Conservation (phyloP, 768 basidiomycete species). For the Mrakia frigida region DNA sequence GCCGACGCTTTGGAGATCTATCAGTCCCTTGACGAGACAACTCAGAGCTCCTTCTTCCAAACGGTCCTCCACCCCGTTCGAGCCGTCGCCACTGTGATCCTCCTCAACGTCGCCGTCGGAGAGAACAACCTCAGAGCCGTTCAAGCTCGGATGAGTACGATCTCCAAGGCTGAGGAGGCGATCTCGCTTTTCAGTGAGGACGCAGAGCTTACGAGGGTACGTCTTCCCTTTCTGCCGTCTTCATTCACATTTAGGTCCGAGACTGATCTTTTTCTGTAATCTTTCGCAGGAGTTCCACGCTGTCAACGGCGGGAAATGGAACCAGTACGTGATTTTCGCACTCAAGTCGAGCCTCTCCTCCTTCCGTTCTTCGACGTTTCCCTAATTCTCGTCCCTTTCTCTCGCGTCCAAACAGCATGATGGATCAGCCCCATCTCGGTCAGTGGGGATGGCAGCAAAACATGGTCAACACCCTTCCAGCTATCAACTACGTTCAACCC, state of each 20-base stretch:
- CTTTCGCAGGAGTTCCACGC: slow-evolving; percentile 59
- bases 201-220: slow-evolving; percentile 45
- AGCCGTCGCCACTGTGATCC: slow-evolving; percentile 50
- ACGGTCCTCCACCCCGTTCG: slow-evolving; percentile 63
- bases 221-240: not conserved
- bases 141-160: slow-evolving; percentile 61
- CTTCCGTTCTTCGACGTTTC: slow-evolving; percentile 11
- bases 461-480: slow-evolving; percentile 54
- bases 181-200: slow-evolving; percentile 59
- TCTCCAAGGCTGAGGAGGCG: slow-evolving; percentile 55
- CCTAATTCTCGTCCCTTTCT: slow-evolving; percentile 24
- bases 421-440: slow-evolving; percentile 65
- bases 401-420: slow-evolving; percentile 55
- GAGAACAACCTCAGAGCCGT: slow-evolving; percentile 58
- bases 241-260: not conserved
- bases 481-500: slow-evolving; percentile 43
- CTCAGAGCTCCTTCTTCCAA: slow-evolving; percentile 63
- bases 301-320: slow-evolving; percentile 61
- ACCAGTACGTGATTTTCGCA: slow-evolving; percentile 49
- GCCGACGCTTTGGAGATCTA: slow-evolving; percentile 53
- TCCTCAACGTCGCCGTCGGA: slow-evolving; percentile 43
- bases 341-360: not conserved
- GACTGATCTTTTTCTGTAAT: not conserved
- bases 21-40: slow-evolving; percentile 50
- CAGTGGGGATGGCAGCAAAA: slow-evolving; percentile 69